Percentiles rank a stretch among this genome's conserved stretches.
These are phyloP conservation scores for Psidium guajava DNA, from an alignment of 345 rosid species.

Conservation along the genomic window DNA sequence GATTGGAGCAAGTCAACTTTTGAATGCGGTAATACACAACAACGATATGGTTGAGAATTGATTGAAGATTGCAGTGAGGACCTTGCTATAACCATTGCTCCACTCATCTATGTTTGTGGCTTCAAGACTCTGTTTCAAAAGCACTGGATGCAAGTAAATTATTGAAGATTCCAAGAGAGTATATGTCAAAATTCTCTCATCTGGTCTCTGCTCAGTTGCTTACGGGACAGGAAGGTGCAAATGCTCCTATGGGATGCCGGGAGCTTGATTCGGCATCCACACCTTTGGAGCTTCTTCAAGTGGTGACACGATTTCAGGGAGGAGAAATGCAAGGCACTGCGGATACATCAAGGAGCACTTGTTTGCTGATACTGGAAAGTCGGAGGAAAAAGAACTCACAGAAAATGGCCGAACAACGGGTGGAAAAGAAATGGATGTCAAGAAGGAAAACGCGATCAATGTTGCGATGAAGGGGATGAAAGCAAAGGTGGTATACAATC, in stretches of 20 bases:
- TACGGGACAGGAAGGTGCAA: background rate
- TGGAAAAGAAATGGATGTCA: background rate
- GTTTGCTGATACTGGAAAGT: background rate
- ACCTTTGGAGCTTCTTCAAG: background rate
- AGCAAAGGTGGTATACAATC: background rate
- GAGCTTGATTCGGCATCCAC: background rate
- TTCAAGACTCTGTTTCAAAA: slow-evolving; percentile 1
- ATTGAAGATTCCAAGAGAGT: background rate
- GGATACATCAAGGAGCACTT: background rate
- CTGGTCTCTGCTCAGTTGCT: background rate
- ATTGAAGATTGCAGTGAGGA: background rate
- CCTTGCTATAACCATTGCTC: background rate
- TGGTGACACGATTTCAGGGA: background rate
- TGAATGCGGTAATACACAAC: background rate
- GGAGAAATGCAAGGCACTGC: background rate
- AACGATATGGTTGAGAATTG: slow-evolving; percentile 3
- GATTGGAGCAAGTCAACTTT: background rate
- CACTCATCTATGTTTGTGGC: slow-evolving; percentile 1
- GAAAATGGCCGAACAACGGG: background rate
- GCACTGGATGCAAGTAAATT: background rate
- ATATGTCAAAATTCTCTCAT: background rate
- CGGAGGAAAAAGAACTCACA: background rate
- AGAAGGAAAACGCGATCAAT: background rate
- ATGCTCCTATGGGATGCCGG: background rate
- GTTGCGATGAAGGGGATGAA: background rate